Evolutionary conservation across 208 protist species (phyloP), one percentile per base, ranked within the genome.

Genomic region (Acanthamoeba rhysodes): DNA sequence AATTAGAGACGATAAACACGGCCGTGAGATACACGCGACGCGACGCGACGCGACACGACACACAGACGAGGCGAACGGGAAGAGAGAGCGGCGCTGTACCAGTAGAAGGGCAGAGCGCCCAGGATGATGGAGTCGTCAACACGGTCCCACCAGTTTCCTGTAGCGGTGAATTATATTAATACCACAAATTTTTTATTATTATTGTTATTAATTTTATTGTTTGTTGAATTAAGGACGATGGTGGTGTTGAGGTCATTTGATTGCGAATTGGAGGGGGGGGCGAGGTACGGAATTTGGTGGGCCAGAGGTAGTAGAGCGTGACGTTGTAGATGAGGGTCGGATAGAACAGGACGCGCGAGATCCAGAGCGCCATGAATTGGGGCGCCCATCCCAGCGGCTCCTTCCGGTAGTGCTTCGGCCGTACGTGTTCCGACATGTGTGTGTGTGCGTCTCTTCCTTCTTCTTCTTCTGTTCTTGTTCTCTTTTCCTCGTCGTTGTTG

Each of bases 251-350:
- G n/a, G n/a, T n/a, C n/a, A n/a, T n/a, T n/a, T n/a, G n/a, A n/a
- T n/a, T n/a, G n/a, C n/a, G n/a, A n/a, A 64, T 64, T 16, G 57
- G 14, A 24, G 22, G 22, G 57, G 22, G 22, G 57, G 1, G 62
- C 10, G 16, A 68, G 27, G 32, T 80, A 80, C 72, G 53, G 53
- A 88, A 88, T 64, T 88, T 88, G 50, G 50, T 66, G 32, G 80
- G 80, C 80, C 41, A 66, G 16, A 88, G 53, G 50, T 64, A 88
- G 80, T 88, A 88, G 80, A 88, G 80, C 4, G 53, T 64, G 45
- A 88, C 53, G 45, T 88, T 88, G 80, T 88, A 88, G 80, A 88
- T 66, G 32, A 88, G 80, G 80, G 80, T 88, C 27, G 80, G 80
- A 37, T 66, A 88, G 45, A 88, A 88, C 14, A 88, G 80, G 32